Conservation (phyloP, 2,329 filamentous ascomycete genomes). For the Plenodomus biglobosus region DNA sequence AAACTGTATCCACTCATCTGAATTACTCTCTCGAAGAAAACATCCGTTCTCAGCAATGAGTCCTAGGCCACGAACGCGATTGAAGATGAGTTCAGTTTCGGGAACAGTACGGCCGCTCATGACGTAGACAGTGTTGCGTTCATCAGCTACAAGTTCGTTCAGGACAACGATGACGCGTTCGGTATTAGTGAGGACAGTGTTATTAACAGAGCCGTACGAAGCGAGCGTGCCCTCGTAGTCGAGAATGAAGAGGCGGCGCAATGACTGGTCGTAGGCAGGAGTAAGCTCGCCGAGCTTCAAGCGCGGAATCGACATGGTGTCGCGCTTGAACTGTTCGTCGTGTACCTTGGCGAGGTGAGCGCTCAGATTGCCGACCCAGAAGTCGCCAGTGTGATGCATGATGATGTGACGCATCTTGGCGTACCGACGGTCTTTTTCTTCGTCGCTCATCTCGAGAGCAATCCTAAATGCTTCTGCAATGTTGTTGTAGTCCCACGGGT, state of each 20-base stretch:
- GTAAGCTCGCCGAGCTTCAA: slow-evolving; percentile 68
- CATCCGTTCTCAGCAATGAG: slow-evolving; percentile 94
- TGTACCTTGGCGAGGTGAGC: slow-evolving; percentile 72
- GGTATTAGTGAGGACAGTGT: slow-evolving; percentile 83
- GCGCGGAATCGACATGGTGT: slow-evolving; percentile 83
- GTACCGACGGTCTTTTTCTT: slow-evolving; percentile 77
- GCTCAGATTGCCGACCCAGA: slow-evolving; percentile 81
- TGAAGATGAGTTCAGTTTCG: slow-evolving; percentile 84
- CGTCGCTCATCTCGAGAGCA: slow-evolving; percentile 76
- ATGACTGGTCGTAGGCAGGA: slow-evolving; percentile 65
- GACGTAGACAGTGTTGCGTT: slow-evolving; percentile 83
- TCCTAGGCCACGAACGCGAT: slow-evolving; percentile 77
- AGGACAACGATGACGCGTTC: slow-evolving; percentile 82
- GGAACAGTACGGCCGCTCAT: slow-evolving; percentile 89
- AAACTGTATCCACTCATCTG: slow-evolving; percentile 74
- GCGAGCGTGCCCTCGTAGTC: slow-evolving; percentile 94
- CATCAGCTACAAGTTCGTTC: slow-evolving; percentile 77
- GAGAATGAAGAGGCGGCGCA: slow-evolving; percentile 78
- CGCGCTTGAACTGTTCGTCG: slow-evolving; percentile 80
- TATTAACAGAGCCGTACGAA: slow-evolving; percentile 79
- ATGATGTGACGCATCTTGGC: slow-evolving; percentile 71
- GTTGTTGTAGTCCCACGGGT: slow-evolving; percentile 92
- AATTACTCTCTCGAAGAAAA: slow-evolving; percentile 72
- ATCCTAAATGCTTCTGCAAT: slow-evolving; percentile 83
- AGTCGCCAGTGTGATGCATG: slow-evolving; percentile 76